Evolutionary conservation across 805 yeast genomes (phyloP), one percentile per base, ranked within the genome.

Genomic region (Lipomyces chichibuensis): DNA sequence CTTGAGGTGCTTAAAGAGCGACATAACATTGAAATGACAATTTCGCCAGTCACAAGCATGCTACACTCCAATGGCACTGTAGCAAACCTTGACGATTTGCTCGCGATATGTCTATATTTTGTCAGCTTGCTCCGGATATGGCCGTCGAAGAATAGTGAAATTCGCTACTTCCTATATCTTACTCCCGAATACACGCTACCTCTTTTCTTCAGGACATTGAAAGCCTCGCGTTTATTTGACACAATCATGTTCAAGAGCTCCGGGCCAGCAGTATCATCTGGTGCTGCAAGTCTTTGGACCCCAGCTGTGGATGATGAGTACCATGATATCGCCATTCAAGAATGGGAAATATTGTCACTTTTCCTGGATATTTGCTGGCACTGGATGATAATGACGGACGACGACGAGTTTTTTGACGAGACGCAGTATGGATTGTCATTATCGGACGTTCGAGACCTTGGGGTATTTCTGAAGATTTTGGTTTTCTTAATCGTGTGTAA

Each of bases 311-410:
- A 20, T 33, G 64, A 52, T n/a, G 62, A 55, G 20, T 60, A 43
- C n/a, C 29, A 51, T 29, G 62, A 62, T 14, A 39, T 49, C 33
- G 43, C 32, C 17, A 43, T 62, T 20, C 62, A 65, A 35, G 62
- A 66, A 32, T 74, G 75, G 67, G 68, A 73, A 39, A 78, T 78
- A 39, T 74, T 89, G 1, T 80, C 79, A 56, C 74, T 88, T 0
- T 84, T 87, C 66, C 81, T 88, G 65, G 91, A 89, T 69, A 74
- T 89, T 9, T 83, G 87, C 67, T 86, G 92, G 0, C 88, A 87
- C 72, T 84, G 90, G 84, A 76, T 90, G 54, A 82, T 85, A 32
- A 85, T 90, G 8, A 84, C 90, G 1, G 88, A 86, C 70, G 96
- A 90, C 73, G 77, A 80, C 11, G 93, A 88, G 70, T 77, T 88